A percentile compares a stretch with the other conserved stretches of the same genome.
phyloP scores from a whole-genome alignment of 768 basidiomycete genomes.

The Phylloporus arenicola region DNA sequence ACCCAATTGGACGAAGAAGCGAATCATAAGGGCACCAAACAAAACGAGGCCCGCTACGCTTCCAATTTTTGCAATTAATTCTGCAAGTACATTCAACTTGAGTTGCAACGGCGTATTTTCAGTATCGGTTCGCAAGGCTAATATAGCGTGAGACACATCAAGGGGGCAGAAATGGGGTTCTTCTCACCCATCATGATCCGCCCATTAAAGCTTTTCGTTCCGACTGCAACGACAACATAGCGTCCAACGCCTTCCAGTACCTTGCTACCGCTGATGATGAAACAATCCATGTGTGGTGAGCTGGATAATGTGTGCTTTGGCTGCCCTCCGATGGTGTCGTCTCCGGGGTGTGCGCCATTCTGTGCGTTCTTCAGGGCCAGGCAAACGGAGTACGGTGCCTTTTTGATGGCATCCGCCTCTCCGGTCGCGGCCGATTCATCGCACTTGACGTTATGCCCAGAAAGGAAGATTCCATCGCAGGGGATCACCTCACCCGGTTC shows the following conservation, averaged over 20 bases:
- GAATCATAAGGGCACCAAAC: slow-evolving; percentile 83
- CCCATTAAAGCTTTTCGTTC: slow-evolving; percentile 90
- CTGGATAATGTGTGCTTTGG: slow-evolving; percentile 5
- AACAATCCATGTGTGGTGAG: slow-evolving; percentile 75
- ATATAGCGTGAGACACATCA: background rate
- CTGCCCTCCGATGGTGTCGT: slow-evolving; percentile 24
- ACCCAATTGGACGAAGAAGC: slow-evolving; percentile 88
- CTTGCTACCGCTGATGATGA: slow-evolving; percentile 86
- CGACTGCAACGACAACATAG: slow-evolving; percentile 91
- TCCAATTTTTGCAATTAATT: slow-evolving; percentile 90
- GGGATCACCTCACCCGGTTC: slow-evolving; percentile 97
- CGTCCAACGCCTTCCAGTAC: slow-evolving; percentile 91
- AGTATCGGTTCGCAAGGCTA: slow-evolving; percentile 80
- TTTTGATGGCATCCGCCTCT: slow-evolving; percentile 93
- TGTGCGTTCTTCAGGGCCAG: slow-evolving; percentile 43
- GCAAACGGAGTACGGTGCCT: slow-evolving; percentile 73
- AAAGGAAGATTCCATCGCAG: slow-evolving; percentile 91
- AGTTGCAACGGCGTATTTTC: slow-evolving; percentile 91
- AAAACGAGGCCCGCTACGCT: slow-evolving; percentile 75
- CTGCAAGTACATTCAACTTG: slow-evolving; percentile 91
- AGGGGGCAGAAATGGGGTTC: background rate
- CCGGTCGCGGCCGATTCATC: slow-evolving; percentile 97
- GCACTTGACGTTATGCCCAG: slow-evolving; percentile 90
- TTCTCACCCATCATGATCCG: slow-evolving; percentile 92
- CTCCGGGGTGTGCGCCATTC: slow-evolving; percentile 8